Conservation (phyloP, 2,329 filamentous ascomycete genomes). For the Fusarium tanahbumbuense region DNA sequence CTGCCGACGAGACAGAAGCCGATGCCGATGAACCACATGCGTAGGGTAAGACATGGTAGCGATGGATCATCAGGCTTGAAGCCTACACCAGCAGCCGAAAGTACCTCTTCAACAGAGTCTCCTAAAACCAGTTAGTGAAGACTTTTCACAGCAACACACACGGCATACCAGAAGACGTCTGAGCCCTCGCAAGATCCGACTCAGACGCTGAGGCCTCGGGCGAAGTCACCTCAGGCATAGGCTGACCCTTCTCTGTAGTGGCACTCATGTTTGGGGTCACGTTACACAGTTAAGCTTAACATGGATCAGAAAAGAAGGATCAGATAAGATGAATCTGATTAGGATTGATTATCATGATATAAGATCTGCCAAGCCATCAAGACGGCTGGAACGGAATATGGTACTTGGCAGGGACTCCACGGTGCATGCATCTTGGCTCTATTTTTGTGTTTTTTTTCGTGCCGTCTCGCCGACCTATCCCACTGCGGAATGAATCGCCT, state of each 20-base stretch:
- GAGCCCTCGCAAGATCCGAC: conserved; percentile 2
- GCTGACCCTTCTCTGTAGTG: neutral
- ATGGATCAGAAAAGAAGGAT: neutral
- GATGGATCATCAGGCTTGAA: conserved; percentile 45
- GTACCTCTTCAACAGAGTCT: conserved; percentile 41
- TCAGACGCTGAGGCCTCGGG: neutral
- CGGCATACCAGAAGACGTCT: conserved; percentile 17
- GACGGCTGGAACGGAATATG: neutral
- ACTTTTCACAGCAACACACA: rapidly evolving
- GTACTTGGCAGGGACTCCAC: neutral
- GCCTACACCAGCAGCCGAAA: conserved; percentile 49
- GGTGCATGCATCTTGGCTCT: neutral
- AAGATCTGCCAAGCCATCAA: conserved; percentile 3
- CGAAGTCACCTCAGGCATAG: neutral
- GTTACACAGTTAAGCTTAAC: neutral
- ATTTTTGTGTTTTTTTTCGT: neutral
- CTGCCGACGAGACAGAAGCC: conserved; percentile 53
- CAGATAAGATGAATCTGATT: conserved; percentile 9
- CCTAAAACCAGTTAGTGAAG: neutral
- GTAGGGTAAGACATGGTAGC: conserved; percentile 52
- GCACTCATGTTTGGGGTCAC: neutral
- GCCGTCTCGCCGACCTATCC: neutral
- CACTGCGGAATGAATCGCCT: neutral
- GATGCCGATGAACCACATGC: conserved; percentile 55
- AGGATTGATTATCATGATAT: conserved; percentile 5